Percentiles rank a stretch among this genome's conserved stretches.
Conservation (phyloP, 352 stramenopile species). For the Phytophthora megakarya region DNA sequence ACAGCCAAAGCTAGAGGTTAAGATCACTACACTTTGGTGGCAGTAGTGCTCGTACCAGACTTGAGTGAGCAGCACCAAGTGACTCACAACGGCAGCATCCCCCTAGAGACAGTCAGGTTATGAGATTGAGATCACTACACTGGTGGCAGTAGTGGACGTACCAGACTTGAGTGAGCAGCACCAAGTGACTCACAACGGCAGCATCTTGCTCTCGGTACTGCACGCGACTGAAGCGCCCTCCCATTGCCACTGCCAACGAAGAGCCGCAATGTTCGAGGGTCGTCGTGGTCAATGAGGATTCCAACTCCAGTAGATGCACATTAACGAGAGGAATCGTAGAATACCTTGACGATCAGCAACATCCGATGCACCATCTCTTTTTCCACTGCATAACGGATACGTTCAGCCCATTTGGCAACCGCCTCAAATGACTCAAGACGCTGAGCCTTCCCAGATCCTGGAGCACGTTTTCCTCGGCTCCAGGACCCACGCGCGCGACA, state of each 20-base stretch:
- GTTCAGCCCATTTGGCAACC: background rate
- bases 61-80: conserved; percentile 50
- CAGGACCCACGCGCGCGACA: conserved; percentile 66
- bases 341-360: background rate
- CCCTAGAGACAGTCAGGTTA: too few relatives aligned
- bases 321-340: background rate
- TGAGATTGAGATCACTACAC: too few relatives aligned
- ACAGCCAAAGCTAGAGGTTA: too few relatives aligned
- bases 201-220: conserved; percentile 79
- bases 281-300: background rate
- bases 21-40: too few relatives aligned
- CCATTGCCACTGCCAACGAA: conserved; percentile 45
- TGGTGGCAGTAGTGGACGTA: too few relatives aligned
- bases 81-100: conserved; percentile 62
- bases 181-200: conserved; percentile 59
- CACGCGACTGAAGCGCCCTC: conserved; percentile 72
- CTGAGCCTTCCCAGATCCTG: conserved; percentile 61
- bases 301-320: background rate
- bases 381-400: conserved; percentile 5
- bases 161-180: conserved; percentile 74
- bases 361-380: background rate
- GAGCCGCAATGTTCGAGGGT: conserved; percentile 14
- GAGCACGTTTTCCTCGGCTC: conserved; percentile 79
- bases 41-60: conserved; percentile 61
- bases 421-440: too few relatives aligned